Evolutionary conservation across 2,329 filamentous ascomycete genomes (phyloP), one percentile per base, ranked within the genome.

Genomic region (Cryphonectria naterciae): DNA sequence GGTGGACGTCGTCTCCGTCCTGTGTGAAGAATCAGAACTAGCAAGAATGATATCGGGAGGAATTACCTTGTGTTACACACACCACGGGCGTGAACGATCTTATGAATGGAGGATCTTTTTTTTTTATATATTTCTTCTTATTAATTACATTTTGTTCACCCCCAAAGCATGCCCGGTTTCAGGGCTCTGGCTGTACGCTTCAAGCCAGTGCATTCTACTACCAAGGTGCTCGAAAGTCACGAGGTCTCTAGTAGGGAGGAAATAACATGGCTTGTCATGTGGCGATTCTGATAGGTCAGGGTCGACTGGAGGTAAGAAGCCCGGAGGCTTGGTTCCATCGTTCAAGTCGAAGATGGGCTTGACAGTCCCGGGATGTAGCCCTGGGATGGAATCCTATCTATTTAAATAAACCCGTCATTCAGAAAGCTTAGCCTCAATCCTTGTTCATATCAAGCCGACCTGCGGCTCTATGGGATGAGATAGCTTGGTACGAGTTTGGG

Each of bases 1-100:
- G 41, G 66, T 22, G 41, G 61, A 43, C 35, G 61, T 65, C 66
- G 19, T 60, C 61, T 41, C 28, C 32, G 65, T 49, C 28, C 52
- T 32, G 49, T 65, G 35, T 39, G 3, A 11, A 39, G 11, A 39
- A 46, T 25, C 64, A 52, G 11, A 61, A 37, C 35, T 43, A 5
- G 66, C 35, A 62, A 62, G 43, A 28, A 52, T 32, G 49, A n/a
- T 68, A 32, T 22, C 17, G 19, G 11, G 37, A 22, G 10, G 15
- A 28, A 17, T 39, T 10, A n/a, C 6, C 22, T 1, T 43, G 22
- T 10, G 32, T 22, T 17, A 61, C 15, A 17, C 32, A 60, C 15
- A 11, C 32, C 13, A 15, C 25, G 37, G 58, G 66, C 49, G 61
- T 49, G 49, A 10, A 8, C 43, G 54, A 41, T 52, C 60, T 68